Conservation (phyloP, 2,329 filamentous ascomycete genomes). For the Achaetomium macrosporum region DNA sequence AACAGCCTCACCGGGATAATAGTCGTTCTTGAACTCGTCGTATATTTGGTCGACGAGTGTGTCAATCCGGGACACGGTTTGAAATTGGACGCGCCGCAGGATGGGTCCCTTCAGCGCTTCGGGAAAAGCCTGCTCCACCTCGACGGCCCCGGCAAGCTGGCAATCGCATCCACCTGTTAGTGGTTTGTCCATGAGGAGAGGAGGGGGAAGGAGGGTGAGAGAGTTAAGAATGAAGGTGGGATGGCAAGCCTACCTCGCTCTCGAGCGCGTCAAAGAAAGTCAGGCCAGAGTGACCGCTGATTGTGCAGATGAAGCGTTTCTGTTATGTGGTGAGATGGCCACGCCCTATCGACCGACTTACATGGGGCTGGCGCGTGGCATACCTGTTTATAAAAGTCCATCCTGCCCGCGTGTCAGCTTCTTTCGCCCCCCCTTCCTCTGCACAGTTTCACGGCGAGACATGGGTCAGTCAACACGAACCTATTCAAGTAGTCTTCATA, state of each 20-base stretch:
- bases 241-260: constrained; percentile 65
- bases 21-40: constrained; percentile 80
- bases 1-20: constrained; percentile 83
- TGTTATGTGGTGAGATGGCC: constrained; percentile 31
- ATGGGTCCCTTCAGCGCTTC: constrained; percentile 88
- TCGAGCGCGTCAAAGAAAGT: constrained; percentile 89
- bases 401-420: constrained; percentile 46
- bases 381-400: constrained; percentile 93
- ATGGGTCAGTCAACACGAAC: constrained; percentile 44
- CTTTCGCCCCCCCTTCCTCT: neutral
- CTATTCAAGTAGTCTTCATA: constrained; percentile 85
- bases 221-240: neutral
- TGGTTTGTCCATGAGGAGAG: constrained; percentile 17
- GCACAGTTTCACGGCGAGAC: neutral
- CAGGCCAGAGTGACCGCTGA: constrained; percentile 85
- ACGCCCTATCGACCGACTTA: neutral
- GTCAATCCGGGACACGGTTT: constrained; percentile 82
- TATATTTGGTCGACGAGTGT: constrained; percentile 64
- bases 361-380: constrained; percentile 23
- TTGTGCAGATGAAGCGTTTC: constrained; percentile 90
- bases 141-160: constrained; percentile 71
- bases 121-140: constrained; percentile 88
- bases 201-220: neutral
- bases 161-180: constrained; percentile 25
- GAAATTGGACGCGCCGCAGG: constrained; percentile 85